Percentiles rank a stretch among this genome's conserved stretches.
phyloP scores from a whole-genome alignment of 805 yeast species.

The Wickerhamomyces subpelliculosus region DNA sequence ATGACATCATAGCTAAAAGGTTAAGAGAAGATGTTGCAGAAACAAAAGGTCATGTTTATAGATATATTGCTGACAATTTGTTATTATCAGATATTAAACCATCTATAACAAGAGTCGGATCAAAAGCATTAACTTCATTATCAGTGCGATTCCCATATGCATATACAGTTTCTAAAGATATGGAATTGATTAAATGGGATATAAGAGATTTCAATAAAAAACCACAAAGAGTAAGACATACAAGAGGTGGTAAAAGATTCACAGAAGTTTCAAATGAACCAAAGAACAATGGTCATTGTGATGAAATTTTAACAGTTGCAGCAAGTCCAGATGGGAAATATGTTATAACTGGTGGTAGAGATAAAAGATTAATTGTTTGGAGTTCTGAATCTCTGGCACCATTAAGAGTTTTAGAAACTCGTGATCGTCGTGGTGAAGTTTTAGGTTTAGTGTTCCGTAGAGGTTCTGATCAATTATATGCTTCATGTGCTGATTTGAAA shows the following conservation, averaged over 20 bases:
- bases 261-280: conserved; percentile 36
- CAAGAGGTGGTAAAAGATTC: conserved; percentile 53
- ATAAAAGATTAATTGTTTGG: conserved; percentile 79
- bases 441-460: conserved; percentile 72
- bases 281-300: conserved; percentile 65
- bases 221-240: conserved; percentile 60
- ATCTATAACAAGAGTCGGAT: conserved; percentile 50
- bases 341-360: conserved; percentile 88
- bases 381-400: conserved; percentile 72
- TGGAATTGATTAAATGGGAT: conserved; percentile 77
- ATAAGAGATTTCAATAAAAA: conserved; percentile 44
- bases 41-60: conserved; percentile 75
- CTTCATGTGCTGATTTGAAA: conserved; percentile 87
- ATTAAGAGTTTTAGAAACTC: conserved; percentile 69
- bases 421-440: conserved; percentile 64
- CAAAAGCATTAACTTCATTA: conserved; percentile 45
- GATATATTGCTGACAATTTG: conserved; percentile 50
- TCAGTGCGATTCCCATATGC: conserved; percentile 38
- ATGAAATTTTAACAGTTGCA: conserved; percentile 70
- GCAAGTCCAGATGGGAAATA: conserved; percentile 82
- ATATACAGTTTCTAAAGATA: conserved; percentile 78
- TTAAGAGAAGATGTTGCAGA: conserved; percentile 87
- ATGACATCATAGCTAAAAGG: conserved; percentile 75
- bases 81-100: conserved; percentile 33
- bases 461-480: conserved; percentile 78